Evolutionary conservation across 2,329 filamentous ascomycete species (phyloP).

Genomic region (Talaromyces sp.): DNA sequence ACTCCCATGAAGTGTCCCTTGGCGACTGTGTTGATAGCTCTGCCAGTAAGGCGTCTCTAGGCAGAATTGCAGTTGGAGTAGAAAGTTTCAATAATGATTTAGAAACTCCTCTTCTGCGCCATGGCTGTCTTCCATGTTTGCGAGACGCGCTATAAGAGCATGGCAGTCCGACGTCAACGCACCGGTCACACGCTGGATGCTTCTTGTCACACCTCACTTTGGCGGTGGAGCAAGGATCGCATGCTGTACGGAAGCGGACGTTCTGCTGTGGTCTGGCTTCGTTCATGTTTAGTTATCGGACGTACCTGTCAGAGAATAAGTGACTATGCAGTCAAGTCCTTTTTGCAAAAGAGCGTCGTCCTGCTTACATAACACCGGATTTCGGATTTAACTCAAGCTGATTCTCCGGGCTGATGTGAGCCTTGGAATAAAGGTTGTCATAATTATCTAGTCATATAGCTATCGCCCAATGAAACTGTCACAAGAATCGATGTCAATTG

Average conservation of each 20-base stretch:
- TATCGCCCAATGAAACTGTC: too few species aligned
- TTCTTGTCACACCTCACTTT: conserved; percentile 9
- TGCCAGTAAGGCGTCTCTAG: not conserved
- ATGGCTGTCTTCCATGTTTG: not conserved
- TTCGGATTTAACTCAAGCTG: too few species aligned
- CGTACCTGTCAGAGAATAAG: too few species aligned
- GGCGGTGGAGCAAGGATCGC: conserved; percentile 3
- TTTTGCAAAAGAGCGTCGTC: too few species aligned
- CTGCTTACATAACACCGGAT: too few species aligned
- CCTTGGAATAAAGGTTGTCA: too few species aligned
- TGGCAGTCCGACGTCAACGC: not conserved
- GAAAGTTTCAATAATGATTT: not conserved
- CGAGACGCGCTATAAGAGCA: conserved; percentile 6
- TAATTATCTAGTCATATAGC: too few species aligned
- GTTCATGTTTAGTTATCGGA: too few species aligned
- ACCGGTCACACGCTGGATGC: not conserved
- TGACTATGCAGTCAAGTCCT: too few species aligned
- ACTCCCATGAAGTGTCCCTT: not conserved
- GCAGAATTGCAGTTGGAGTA: too few species aligned
- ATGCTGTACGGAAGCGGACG: conserved; percentile 1
- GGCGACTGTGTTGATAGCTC: not conserved
- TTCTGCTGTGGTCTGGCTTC: not conserved
- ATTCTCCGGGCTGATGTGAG: too few species aligned
- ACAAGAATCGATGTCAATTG: too few species aligned
- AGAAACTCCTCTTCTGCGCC: not conserved